Conservation (phyloP, 768 basidiomycete genomes). For the Lentinula guzmanii region DNA sequence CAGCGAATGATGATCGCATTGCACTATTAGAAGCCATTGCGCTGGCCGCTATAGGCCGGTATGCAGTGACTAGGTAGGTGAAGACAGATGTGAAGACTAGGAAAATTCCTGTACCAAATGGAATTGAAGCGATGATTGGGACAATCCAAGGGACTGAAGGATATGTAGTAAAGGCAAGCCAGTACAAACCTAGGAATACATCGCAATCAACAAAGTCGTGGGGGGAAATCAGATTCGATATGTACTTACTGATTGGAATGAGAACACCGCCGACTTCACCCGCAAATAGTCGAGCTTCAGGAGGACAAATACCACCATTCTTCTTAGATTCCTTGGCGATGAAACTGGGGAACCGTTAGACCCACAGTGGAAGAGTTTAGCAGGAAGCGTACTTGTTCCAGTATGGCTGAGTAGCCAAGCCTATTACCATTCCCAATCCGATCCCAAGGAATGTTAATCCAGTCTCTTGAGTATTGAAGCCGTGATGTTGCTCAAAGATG, state of each 20-base stretch:
- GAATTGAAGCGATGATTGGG: constrained; percentile 57
- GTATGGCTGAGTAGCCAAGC: constrained; percentile 15
- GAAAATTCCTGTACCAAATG: constrained; percentile 60
- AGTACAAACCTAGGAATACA: constrained; percentile 49
- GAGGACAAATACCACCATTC: constrained; percentile 43
- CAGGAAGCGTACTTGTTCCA: constrained; percentile 35
- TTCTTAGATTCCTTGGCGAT: constrained; percentile 29
- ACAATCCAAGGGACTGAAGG: constrained; percentile 56
- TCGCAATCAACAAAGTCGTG: too few species aligned
- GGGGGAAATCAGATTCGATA: constrained; percentile 30
- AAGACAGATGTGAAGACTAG: constrained; percentile 68
- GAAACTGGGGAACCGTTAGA: constrained; percentile 33
- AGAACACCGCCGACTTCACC: constrained; percentile 64
- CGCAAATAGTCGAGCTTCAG: constrained; percentile 60
- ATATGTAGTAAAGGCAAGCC: constrained; percentile 54
- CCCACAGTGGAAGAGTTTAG: constrained; percentile 23
- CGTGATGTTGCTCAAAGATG: constrained; percentile 48
- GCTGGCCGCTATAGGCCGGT: constrained; percentile 60
- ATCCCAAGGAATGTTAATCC: constrained; percentile 59
- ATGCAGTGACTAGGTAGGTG: constrained; percentile 66
- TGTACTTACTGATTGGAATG: constrained; percentile 46
- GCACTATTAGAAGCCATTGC: constrained; percentile 66
- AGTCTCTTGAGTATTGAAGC: constrained; percentile 43
- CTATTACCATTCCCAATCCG: constrained; percentile 49
- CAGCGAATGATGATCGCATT: constrained; percentile 54